Base-by-base conservation (phyloP, 2,329 filamentous ascomycete species). In the Botrytis porri region DNA sequence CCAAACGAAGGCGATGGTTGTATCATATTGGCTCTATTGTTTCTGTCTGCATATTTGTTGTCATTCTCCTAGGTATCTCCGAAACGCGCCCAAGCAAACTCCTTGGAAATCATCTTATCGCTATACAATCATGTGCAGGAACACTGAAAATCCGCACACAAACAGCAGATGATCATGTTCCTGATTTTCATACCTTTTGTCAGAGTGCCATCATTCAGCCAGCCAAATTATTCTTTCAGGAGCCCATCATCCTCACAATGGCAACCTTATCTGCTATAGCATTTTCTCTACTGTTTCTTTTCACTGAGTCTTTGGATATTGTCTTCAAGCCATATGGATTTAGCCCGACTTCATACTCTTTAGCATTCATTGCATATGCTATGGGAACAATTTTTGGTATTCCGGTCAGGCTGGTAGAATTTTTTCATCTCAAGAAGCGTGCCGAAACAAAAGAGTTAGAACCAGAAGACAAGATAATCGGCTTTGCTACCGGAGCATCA, bases 251-350 rank as follows among this genome's bases (percentile, higher is more conserved):
- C 41, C 81, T 83, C 54, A 77, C 83, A 22, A 80, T 84, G 18
- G 80, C 84, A 0, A 78, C 84, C 35, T 83, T 86, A 75, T 83
- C 81, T 14, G 83, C 83, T 14, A 78, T 83, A 25, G 82, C 82
- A 10, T 85, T 83, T 75, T 84, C 82, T 0, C 78, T 86, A n/a
- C 83, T 86, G 39, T 87, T 86, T 74, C 82, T 86, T 5, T 85
- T 86, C 75, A 83, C 84, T 0, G 84, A 86, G 78, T 81, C 83
- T 0, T 76, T 86, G 0, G 79, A 80, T 1, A 76, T 80, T 0
- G 81, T 86, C 5, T 86, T 84, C 76, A 71, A 79, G 7, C 79
- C 6, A 76, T 83, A 69, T 80, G 80, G 6, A 81, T 85, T 75
- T 75, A 78, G 4, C 71, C 32, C 74, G 2, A 75, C 80, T 1